These are phyloP conservation scores for Citrus cavaleriei DNA, from an alignment of 345 rosid species.

Conservation along the genomic window DNA sequence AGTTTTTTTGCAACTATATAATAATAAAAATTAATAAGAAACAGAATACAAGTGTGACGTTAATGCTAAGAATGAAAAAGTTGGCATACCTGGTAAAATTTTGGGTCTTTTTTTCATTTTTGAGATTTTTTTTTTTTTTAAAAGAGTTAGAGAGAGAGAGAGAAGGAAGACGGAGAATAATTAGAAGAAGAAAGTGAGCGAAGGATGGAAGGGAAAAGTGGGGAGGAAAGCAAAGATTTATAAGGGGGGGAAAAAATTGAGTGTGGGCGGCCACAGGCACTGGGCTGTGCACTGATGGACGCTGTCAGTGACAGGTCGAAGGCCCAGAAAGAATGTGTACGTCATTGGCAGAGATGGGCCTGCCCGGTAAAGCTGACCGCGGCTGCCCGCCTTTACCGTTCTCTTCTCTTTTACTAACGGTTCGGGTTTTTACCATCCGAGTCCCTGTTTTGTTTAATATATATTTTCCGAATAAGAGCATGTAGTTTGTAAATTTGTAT, in stretches of 20 bases:
- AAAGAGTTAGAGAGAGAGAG: not conserved
- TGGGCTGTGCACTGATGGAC: slow-evolving; percentile 37
- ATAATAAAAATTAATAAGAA: not conserved
- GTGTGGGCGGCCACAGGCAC: slow-evolving; percentile 1
- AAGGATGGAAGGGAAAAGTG: slow-evolving; percentile 1
- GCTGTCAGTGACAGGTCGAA: slow-evolving; percentile 37
- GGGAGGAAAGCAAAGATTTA: slow-evolving; percentile 5
- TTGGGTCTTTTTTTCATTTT: slow-evolving; percentile 28
- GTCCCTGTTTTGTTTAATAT: too few species aligned
- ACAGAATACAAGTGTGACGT: not conserved
- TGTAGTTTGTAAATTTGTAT: too few species aligned
- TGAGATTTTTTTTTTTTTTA: slow-evolving; percentile 12
- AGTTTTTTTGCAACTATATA: not conserved
- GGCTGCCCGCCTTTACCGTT: slow-evolving; percentile 20
- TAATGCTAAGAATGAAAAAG: not conserved
- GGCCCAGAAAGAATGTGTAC: slow-evolving; percentile 39
- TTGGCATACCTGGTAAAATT: slow-evolving; percentile 39
- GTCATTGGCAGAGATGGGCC: slow-evolving; percentile 8
- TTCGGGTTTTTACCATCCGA: too few species aligned
- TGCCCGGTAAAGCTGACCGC: not conserved
- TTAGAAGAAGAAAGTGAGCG: not conserved
- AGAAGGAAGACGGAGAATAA: not conserved
- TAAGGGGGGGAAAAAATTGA: slow-evolving; percentile 14
- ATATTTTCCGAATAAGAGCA: too few species aligned
- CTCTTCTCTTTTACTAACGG: not conserved